These are phyloP conservation scores for Metschnikowia chrysomelidarum DNA, from an alignment of 805 yeast species.

Conservation along the genomic window DNA sequence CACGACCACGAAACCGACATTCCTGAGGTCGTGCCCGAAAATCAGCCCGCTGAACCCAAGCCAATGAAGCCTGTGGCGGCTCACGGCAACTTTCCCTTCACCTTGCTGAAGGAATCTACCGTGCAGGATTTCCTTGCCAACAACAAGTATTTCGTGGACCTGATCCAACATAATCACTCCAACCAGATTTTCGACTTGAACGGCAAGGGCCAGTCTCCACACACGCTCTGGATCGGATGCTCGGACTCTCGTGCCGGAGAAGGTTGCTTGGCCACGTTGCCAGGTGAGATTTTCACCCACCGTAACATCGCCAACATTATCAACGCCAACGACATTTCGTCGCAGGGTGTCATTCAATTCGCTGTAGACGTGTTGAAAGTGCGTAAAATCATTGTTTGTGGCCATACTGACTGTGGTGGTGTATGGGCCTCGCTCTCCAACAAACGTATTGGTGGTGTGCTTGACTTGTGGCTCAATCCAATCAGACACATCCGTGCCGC, in stretches of 20 bases:
- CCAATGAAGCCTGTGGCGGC: slow-evolving; percentile 17
- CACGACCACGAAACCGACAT: slow-evolving; percentile 40
- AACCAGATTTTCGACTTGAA: slow-evolving; percentile 20
- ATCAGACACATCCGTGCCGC: slow-evolving; percentile 23
- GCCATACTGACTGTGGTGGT: slow-evolving; percentile 24
- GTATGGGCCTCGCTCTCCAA: slow-evolving; percentile 23
- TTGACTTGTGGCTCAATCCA: slow-evolving; percentile 23
- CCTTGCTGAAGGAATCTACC: slow-evolving; percentile 37
- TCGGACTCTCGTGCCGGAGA: slow-evolving; percentile 23
- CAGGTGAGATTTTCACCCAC: slow-evolving; percentile 23
- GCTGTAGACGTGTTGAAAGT: slow-evolving; percentile 23
- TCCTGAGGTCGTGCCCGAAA: slow-evolving; percentile 11
- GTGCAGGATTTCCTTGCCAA: slow-evolving; percentile 20
- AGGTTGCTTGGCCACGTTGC: slow-evolving; percentile 20
- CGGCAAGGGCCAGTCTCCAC: slow-evolving; percentile 22
- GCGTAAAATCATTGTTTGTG: slow-evolving; percentile 21
- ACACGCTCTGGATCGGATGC: slow-evolving; percentile 24
- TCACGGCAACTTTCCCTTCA: slow-evolving; percentile 40
- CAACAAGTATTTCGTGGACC: slow-evolving; percentile 20
- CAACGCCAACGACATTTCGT: slow-evolving; percentile 21
- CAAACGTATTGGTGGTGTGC: slow-evolving; percentile 22
- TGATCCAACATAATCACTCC: slow-evolving; percentile 21
- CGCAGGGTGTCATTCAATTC: slow-evolving; percentile 22
- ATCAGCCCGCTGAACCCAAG: slow-evolving; percentile 5
- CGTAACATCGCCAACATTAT: slow-evolving; percentile 22